Evolutionary conservation across 495 filamentous ascomycete genomes (phyloP), one percentile per base, ranked within the genome.

Genomic region (Pyrenopolyporus hunteri): DNA sequence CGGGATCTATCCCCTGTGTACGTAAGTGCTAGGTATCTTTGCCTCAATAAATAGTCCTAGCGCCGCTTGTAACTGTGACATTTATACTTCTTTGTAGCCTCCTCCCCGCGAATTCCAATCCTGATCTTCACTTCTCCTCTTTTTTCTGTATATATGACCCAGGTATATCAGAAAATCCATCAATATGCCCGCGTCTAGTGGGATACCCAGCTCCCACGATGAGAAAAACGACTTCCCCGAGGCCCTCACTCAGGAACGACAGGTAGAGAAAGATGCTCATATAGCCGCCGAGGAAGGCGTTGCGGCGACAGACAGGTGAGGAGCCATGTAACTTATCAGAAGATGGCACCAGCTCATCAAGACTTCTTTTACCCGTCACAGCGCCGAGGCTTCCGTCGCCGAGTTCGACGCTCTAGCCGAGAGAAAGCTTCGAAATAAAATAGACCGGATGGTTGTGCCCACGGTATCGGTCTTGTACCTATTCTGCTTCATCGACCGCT

Each of bases 401-500:
- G 71, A 85, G 16, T 81, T 89, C 61, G 87, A 90, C 61, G 73
- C 73, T 19, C 74, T 66, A 4, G 83, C 83, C 19, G 87, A 90
- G 63, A 72, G 75, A n/a, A 81, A 73, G 35, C 75, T 87, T 4
- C 75, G 81, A 11, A 63, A 55, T 17, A 83, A 82, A 68, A 73
- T 87, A 33, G 84, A 87, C 64, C 59, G 66, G 17, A 74, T 71
- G 52, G 69, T 87, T 13, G 69, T 86, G 1, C 84, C 84, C 3
- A 78, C 82, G 2, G 81, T 85, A 3, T 73, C 82, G 4, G 35
- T 83, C 13, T 73, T 87, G 8, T 87, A 87, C 47, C 72, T 87
- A 8, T 80, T 87, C 54, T 86, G 83, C 72, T 87, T 87, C 69
- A 82, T 86, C 39, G 84, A 87, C 67, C 80, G 85, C 42, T 76